Percentiles rank a stretch among this genome's conserved stretches.
phyloP scores from a whole-genome alignment of 225 moss, liverwort and hornwort genomes.

The Takakia lepidozioides region DNA sequence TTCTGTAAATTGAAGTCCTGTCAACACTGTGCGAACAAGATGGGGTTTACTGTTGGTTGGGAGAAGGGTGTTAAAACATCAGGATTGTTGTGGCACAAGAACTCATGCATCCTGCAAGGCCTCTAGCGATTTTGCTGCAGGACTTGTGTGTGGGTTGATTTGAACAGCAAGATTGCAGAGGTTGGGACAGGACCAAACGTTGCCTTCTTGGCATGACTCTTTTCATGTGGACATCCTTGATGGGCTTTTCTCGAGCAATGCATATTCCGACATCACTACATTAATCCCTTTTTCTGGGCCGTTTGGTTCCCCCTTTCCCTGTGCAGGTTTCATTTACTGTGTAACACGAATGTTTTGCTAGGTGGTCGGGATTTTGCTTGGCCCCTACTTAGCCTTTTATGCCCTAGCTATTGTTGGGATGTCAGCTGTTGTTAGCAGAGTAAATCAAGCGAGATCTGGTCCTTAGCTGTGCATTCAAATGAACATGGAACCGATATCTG shows the following conservation, averaged over 20 bases:
- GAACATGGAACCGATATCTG: constrained; percentile 40
- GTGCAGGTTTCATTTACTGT: constrained; percentile 67
- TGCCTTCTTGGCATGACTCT: constrained; percentile 75
- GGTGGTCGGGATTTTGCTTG: constrained; percentile 71
- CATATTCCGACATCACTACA: constrained; percentile 55
- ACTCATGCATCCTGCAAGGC: no score
- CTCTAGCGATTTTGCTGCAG: no score
- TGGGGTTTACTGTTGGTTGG: no score
- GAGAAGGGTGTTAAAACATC: no score
- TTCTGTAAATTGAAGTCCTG: not conserved
- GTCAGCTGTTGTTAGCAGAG: constrained; percentile 45
- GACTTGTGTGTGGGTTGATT: no score
- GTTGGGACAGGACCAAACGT: constrained; percentile 65
- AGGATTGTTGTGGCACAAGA: no score
- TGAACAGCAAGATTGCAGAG: constrained; percentile 44
- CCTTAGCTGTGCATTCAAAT: constrained; percentile 54
- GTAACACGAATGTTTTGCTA: constrained; percentile 80
- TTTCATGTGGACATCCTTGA: constrained; percentile 63
- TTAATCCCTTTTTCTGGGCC: constrained; percentile 48
- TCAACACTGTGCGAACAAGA: no score
- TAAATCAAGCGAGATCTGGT: constrained; percentile 36
- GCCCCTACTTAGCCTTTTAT: constrained; percentile 81
- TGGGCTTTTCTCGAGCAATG: constrained; percentile 56
- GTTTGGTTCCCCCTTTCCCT: constrained; percentile 37
- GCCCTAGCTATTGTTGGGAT: constrained; percentile 69